Conservation (phyloP, 129 eudicot genomes). For the Saussurea involucrata region DNA sequence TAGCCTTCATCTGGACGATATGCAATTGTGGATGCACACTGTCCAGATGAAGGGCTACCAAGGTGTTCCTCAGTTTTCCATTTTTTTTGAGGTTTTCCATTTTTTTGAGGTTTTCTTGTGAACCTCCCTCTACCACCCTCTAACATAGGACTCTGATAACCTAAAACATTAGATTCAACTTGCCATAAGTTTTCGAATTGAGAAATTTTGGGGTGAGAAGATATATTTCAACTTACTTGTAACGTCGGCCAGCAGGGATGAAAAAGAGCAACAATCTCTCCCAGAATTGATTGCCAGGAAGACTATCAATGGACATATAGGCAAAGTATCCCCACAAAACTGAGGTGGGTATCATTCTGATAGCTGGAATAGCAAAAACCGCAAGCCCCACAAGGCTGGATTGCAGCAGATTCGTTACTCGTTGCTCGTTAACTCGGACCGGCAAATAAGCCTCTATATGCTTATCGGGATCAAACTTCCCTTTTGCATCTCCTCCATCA, state of each 20-base stretch:
- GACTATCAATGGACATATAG: constrained; percentile 75
- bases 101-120: too few relatives aligned
- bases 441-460: constrained; percentile 71
- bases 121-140: too few relatives aligned
- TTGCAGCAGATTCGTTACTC: constrained; percentile 65
- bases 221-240: constrained; percentile 39
- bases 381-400: constrained; percentile 56
- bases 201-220: neutral
- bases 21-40: too few relatives aligned
- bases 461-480: constrained; percentile 56
- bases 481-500: constrained; percentile 35
- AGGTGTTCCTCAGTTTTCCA: too few relatives aligned
- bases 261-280: constrained; percentile 61
- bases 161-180: neutral
- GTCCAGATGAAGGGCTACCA: too few relatives aligned
- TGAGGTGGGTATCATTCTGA: constrained; percentile 61
- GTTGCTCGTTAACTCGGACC: constrained; percentile 74
- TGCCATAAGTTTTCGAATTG: neutral
- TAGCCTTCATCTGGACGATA: too few relatives aligned
- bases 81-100: too few relatives aligned
- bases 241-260: constrained; percentile 58
- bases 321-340: constrained; percentile 82
- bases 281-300: constrained; percentile 84
- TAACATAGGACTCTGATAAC: too few relatives aligned
- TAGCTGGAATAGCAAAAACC: constrained; percentile 57